These are phyloP conservation scores for Scheffersomyces ergatensis DNA, from an alignment of 805 yeast genomes.

Conservation along the genomic window DNA sequence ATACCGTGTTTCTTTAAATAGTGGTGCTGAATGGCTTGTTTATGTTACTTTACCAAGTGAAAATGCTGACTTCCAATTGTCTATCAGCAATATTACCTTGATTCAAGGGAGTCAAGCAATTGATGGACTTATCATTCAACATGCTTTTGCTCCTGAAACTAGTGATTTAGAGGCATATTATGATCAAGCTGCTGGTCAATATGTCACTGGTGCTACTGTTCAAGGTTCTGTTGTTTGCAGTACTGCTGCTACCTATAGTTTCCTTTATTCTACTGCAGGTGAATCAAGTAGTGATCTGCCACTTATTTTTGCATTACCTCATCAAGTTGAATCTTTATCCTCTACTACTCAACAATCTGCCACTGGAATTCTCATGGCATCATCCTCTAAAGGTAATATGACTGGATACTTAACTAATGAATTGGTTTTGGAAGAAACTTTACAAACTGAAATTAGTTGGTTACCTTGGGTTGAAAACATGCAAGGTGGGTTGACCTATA, in stretches of 20 bases:
- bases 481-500: conserved; percentile 31
- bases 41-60: conserved; percentile 51
- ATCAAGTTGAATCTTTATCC: conserved; percentile 43
- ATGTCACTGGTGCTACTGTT: conserved; percentile 49
- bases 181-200: conserved; percentile 70
- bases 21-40: conserved; percentile 63
- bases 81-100: conserved; percentile 29
- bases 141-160: conserved; percentile 29
- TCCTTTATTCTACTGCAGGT: conserved; percentile 51
- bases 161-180: conserved; percentile 38
- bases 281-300: conserved; percentile 44
- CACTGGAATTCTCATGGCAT: conserved; percentile 43
- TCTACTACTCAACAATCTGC: conserved; percentile 19
- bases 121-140: conserved; percentile 44
- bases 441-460: conserved; percentile 40
- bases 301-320: conserved; percentile 53
- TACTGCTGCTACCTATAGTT: conserved; percentile 43
- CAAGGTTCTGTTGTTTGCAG: conserved; percentile 47
- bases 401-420: conserved; percentile 40
- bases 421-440: conserved; percentile 35
- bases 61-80: conserved; percentile 23
- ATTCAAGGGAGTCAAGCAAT: conserved; percentile 44
- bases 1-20: conserved; percentile 52
- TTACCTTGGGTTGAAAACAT: conserved; percentile 43
- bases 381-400: conserved; percentile 54